Evolutionary conservation across 2,329 filamentous ascomycete genomes (phyloP).

Genomic region (Aspergillus aculeatinus): DNA sequence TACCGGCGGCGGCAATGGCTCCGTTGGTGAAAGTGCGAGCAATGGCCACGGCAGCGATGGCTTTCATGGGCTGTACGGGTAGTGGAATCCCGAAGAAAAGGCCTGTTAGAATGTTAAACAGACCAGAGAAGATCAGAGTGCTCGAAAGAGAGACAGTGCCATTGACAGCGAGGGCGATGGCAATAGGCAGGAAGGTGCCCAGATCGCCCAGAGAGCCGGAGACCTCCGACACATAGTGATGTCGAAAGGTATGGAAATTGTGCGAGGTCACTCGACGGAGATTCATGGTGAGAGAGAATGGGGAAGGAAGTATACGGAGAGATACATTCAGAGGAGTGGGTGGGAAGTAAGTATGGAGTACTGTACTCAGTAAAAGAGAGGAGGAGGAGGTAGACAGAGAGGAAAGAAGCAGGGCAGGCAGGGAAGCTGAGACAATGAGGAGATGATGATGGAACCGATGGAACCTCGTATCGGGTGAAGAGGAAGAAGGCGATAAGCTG

Average conservation of each 20-base stretch:
- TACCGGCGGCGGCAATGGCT: conserved; percentile 77
- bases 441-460: background rate
- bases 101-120: conserved; percentile 84
- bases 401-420: background rate
- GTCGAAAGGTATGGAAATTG: conserved; percentile 58
- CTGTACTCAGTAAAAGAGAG: background rate
- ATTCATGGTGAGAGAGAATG: conserved; percentile 20
- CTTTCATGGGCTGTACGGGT: conserved; percentile 87
- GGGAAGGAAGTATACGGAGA: background rate
- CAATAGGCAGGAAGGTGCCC: conserved; percentile 83
- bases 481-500: background rate
- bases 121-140: conserved; percentile 83
- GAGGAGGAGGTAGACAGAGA: background rate
- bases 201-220: conserved; percentile 87
- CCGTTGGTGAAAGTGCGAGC: conserved; percentile 63
- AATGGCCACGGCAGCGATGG: conserved; percentile 89
- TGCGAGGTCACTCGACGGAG: conserved; percentile 33
- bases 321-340: background rate
- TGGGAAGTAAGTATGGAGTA: too few species aligned
- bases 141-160: conserved; percentile 76
- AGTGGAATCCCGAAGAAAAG: conserved; percentile 81
- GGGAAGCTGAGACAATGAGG: background rate
- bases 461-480: background rate
- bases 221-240: conserved; percentile 68
- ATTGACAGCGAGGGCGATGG: conserved; percentile 79